A percentile compares a stretch with the other conserved stretches of the same genome.
These are phyloP conservation scores for Solanum lycopersicoides DNA, from an alignment of 257 asterid genomes.

Conservation along the genomic window DNA sequence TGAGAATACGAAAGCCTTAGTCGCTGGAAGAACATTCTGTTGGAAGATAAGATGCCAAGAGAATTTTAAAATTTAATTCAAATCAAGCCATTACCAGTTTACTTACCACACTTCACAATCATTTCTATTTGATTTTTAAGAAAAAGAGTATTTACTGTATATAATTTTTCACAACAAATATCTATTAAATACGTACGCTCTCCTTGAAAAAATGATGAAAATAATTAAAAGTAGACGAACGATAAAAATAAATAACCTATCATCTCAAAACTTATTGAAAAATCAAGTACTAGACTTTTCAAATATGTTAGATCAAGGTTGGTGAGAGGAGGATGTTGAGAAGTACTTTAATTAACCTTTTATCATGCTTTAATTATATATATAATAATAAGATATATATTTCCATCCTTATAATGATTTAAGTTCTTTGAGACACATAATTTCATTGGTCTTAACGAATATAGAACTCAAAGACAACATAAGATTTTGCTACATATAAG, in stretches of 20 bases:
- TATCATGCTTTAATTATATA: neutral
- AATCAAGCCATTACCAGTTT: neutral
- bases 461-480: neutral
- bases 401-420: neutral
- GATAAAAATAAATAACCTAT: too few species aligned
- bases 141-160: neutral
- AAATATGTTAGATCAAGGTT: neutral
- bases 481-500: neutral
- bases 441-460: neutral
- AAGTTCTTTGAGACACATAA: neutral
- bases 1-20: neutral
- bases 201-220: neutral
- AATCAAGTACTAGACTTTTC: neutral
- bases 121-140: neutral
- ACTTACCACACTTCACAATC: neutral
- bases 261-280: neutral
- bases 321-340: neutral
- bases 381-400: neutral
- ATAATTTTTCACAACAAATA: neutral
- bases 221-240: neutral
- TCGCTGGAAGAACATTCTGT: neutral
- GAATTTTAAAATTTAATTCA: neutral
- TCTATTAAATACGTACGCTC: neutral
- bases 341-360: neutral
- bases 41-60: neutral